Conservation (phyloP, 805 yeast genomes). For the Diddensiella caesifluorescens region DNA sequence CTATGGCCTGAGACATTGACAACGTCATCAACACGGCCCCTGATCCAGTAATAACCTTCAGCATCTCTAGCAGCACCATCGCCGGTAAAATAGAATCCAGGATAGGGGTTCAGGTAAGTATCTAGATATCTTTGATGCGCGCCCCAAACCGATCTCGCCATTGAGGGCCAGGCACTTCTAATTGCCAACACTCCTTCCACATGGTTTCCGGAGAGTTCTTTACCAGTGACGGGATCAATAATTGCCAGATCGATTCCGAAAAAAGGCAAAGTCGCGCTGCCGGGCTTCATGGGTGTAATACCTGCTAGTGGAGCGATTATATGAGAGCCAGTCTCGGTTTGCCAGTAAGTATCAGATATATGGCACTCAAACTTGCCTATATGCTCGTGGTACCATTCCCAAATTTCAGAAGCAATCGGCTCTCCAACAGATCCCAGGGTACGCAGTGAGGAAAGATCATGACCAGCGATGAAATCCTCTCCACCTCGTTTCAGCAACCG, state of each 20-base stretch:
- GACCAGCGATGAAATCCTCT: conserved; percentile 71
- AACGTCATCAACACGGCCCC: conserved; percentile 98
- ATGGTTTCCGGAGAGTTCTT: conserved; percentile 76
- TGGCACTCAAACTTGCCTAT: conserved; percentile 88
- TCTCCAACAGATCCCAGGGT: conserved; percentile 97
- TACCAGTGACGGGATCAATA: conserved; percentile 89
- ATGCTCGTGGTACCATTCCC: conserved; percentile 97
- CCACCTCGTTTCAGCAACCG: conserved; percentile 90
- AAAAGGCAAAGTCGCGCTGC: conserved; percentile 94
- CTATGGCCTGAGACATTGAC: conserved; percentile 98
- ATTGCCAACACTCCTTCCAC: conserved; percentile 96
- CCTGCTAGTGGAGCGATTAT: conserved; percentile 94
- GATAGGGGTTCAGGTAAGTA: conserved; percentile 89
- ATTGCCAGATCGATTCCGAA: conserved; percentile 89
- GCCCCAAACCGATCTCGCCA: conserved; percentile 92
- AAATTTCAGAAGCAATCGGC: conserved; percentile 95
- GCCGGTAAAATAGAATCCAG: conserved; percentile 92
- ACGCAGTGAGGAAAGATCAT: conserved; percentile 80
- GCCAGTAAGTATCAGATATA: conserved; percentile 97
- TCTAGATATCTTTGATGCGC: conserved; percentile 83
- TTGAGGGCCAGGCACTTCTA: conserved; percentile 94
- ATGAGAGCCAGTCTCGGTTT: conserved; percentile 96
- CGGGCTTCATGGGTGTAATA: conserved; percentile 91
- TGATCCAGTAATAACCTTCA: conserved; percentile 96
- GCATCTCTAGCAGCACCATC: conserved; percentile 98